A percentile compares a stretch with the other conserved stretches of the same genome.
Evolutionary conservation across 23 red algal species (phyloP).

Genomic region (Agarophyton chilense): DNA sequence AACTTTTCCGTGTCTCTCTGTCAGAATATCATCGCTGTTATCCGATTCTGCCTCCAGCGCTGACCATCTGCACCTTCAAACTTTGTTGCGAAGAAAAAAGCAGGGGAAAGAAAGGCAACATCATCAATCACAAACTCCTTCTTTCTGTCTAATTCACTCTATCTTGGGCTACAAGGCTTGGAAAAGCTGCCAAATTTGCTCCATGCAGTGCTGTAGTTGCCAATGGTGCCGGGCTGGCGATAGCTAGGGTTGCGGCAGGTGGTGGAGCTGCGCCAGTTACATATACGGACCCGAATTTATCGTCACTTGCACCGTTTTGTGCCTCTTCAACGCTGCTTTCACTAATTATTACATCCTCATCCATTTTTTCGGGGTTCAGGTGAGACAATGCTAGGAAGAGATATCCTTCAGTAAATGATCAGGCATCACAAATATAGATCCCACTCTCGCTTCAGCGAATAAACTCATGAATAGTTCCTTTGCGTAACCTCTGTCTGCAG

Average conservation of each 20-base stretch:
- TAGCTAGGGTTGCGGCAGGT: neutral
- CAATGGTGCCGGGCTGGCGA: no score
- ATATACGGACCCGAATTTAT: neutral
- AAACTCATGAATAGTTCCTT: conserved; percentile 17
- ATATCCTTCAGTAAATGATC: conserved; percentile 25
- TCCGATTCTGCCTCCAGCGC: neutral
- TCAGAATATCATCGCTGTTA: neutral
- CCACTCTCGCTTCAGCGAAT: neutral
- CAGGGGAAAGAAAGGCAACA: neutral
- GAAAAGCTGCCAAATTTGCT: no score
- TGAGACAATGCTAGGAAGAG: conserved; percentile 12
- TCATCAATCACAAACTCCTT: neutral
- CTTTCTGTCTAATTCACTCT: neutral
- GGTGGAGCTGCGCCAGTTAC: neutral
- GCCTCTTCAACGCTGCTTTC: neutral
- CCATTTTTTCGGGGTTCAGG: neutral
- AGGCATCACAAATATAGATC: conserved; percentile 48
- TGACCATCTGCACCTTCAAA: neutral
- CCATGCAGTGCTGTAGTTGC: no score
- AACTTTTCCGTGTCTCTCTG: conserved; percentile 3
- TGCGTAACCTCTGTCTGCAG: conserved; percentile 34
- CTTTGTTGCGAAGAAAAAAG: neutral
- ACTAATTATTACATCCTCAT: neutral
- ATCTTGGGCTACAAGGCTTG: no score
- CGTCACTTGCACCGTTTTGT: neutral